Conservation (phyloP, 306 rosid species). For the Corylus avellana region DNA sequence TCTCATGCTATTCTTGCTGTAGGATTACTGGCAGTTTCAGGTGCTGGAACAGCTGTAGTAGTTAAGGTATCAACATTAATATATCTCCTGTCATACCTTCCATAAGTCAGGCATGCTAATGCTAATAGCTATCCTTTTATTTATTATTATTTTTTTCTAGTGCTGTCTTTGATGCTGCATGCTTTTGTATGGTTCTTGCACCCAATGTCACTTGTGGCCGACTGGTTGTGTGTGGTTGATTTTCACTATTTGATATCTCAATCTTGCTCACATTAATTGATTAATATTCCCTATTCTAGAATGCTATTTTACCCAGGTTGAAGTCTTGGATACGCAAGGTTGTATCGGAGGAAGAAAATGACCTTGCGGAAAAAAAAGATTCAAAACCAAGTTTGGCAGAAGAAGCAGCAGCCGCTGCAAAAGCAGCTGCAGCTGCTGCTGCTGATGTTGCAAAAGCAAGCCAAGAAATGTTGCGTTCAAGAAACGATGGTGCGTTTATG, state of each 20-base stretch:
- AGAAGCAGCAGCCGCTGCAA: slow-evolving; percentile 87
- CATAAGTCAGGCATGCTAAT: background rate
- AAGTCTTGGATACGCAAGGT: slow-evolving; percentile 93
- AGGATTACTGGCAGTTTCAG: slow-evolving; percentile 79
- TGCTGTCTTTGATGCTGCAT: slow-evolving; percentile 21
- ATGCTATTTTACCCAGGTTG: slow-evolving; percentile 74
- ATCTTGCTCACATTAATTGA: slow-evolving; percentile 24
- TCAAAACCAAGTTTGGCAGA: slow-evolving; percentile 67
- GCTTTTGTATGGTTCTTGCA: slow-evolving; percentile 25
- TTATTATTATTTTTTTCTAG: slow-evolving; percentile 7
- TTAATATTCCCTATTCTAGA: slow-evolving; percentile 53
- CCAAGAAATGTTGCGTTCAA: slow-evolving; percentile 76
- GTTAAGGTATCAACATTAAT: slow-evolving; percentile 64
- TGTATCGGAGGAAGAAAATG: slow-evolving; percentile 63
- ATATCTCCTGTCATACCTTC: slow-evolving; percentile 19
- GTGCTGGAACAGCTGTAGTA: slow-evolving; percentile 77
- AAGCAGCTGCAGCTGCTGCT: slow-evolving; percentile 96
- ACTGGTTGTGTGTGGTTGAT: slow-evolving; percentile 7
- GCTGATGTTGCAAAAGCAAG: slow-evolving; percentile 86
- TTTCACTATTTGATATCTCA: slow-evolving; percentile 22
- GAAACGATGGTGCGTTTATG: slow-evolving; percentile 63
- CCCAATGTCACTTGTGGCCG: slow-evolving; percentile 8
- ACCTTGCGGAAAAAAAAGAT: slow-evolving; percentile 38
- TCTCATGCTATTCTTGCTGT: slow-evolving; percentile 70
- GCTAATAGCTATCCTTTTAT: slow-evolving; percentile 19